phyloP scores from a whole-genome alignment of 257 asterid species.

The Leonotis leonurus region DNA sequence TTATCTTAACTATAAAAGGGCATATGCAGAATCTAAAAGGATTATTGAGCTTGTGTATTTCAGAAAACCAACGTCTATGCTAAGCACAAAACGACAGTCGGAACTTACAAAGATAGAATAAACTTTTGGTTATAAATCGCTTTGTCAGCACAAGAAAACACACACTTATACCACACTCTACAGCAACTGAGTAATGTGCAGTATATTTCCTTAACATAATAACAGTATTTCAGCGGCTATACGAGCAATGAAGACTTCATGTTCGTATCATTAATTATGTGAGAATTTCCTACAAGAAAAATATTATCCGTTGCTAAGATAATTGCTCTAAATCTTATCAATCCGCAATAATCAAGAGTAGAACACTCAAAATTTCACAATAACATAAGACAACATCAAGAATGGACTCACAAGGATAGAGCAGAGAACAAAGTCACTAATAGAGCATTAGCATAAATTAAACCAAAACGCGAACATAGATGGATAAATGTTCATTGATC shows the following conservation, averaged over 20 bases:
- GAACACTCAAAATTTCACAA: background rate
- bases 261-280: conserved; percentile 23
- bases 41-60: background rate
- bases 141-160: too few relatives aligned
- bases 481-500: background rate
- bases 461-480: background rate
- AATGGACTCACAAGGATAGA: background rate
- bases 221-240: conserved; percentile 16
- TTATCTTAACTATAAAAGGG: background rate
- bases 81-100: too few relatives aligned
- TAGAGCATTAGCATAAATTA: background rate
- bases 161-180: too few relatives aligned
- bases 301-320: too few relatives aligned
- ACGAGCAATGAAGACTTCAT: conserved; percentile 40
- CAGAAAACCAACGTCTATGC: background rate
- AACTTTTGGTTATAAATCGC: background rate
- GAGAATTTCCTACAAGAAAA: conserved; percentile 49
- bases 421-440: background rate
- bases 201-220: background rate
- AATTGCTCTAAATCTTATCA: background rate
- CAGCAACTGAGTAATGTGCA: background rate
- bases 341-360: background rate
- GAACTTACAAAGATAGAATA: background rate
- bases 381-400: background rate
- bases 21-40: background rate